Evolutionary conservation across 768 basidiomycete genomes (phyloP), one percentile per base, ranked within the genome.

Genomic region (Suillus subalutaceus): DNA sequence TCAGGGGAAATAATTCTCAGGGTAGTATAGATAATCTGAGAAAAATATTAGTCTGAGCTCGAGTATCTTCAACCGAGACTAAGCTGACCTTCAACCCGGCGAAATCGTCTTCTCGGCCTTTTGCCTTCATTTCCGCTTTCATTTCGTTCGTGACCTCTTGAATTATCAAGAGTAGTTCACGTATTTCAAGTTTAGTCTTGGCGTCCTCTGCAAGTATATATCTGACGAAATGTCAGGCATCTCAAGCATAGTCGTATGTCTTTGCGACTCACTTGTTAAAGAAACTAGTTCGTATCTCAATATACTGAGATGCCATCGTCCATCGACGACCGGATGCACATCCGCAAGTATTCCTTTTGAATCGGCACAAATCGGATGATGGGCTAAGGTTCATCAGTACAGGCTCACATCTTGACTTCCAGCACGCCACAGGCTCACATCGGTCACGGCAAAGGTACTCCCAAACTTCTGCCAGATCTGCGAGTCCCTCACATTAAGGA

Each of bases 251-350:
- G 18, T 16, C 50, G 55, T 13, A 58, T 15, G 10, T 32, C 59
- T 41, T 60, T 43, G 12, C 6, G 20, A 30, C 72, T 62, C 63
- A 83, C 82, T 79, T 79, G 53, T 64, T 43, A 41, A 68, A 73
- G 65, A 84, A 84, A 69, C 78, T 78, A 40, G 82, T 75, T 6
- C 82, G 76, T 8, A 79, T 72, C 68, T 84, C 84, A 26, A 80
- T 72, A 65, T 85, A 84, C 9, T n/a, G 79, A 80, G 55, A 84
- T 80, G 4, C 84, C 83, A 65, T 85, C 84, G 6, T 75, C 79
- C 32, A 85, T 75, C 8, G 78, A 81, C 37, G 79, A 75, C 44
- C 75, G 63, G 66, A 85, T 70, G 68, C 82, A 81, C 63, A 79
- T 69, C 16, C 66, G 68, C 18, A 72, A 58, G 48, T 72, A 64